Conservation (phyloP, 2,329 filamentous ascomycete species). For the Ophiostoma sp. region DNA sequence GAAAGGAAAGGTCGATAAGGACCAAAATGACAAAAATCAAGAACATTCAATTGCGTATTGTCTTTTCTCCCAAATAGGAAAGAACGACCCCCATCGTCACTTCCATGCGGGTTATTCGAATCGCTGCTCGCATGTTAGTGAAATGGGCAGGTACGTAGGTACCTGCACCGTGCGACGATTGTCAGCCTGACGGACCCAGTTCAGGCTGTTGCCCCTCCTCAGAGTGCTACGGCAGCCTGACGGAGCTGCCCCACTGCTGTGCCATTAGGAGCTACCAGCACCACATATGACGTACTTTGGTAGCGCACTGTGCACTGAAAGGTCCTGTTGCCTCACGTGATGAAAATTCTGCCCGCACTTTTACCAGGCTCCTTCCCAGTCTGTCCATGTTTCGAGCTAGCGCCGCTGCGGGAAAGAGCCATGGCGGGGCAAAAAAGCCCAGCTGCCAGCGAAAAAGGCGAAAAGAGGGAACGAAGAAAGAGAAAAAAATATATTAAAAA, state of each 20-base stretch:
- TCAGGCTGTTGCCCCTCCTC: background rate
- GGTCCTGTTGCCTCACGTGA: background rate
- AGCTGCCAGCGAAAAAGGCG: conserved; percentile 1
- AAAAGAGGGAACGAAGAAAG: conserved; percentile 6
- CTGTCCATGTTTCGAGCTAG: conserved; percentile 11
- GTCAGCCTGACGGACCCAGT: background rate
- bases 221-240: background rate
- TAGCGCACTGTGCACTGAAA: conserved; percentile 3
- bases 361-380: background rate
- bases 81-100: background rate
- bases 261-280: background rate
- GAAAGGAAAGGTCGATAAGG: background rate
- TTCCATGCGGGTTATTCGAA: background rate
- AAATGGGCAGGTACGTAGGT: background rate
- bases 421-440: conserved; percentile 28
- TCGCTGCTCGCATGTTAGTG: background rate
- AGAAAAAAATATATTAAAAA: background rate
- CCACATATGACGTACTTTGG: conserved; percentile 2
- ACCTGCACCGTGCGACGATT: conserved; percentile 11
- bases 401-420: conserved; percentile 7
- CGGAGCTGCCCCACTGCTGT: conserved; percentile 5
- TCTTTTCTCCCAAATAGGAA: conserved; percentile 15
- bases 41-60: background rate
- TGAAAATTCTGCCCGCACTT: background rate
- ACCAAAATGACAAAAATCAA: background rate